phyloP scores from a whole-genome alignment of 495 filamentous ascomycete genomes.

The Podospora anserina region DNA sequence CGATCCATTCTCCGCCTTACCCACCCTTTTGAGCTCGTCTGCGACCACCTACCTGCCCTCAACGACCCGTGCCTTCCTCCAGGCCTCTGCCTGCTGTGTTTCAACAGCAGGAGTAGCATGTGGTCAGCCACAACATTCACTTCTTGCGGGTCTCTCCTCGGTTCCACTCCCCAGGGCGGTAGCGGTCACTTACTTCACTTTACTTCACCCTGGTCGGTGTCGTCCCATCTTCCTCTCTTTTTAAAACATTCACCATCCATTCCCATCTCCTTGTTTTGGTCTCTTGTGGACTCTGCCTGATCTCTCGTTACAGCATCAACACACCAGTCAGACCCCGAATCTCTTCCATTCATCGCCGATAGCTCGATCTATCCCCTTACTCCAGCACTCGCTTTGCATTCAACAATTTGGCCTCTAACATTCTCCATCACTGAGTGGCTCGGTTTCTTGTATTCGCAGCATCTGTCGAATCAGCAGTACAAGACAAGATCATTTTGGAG shows the following conservation, averaged over 20 bases:
- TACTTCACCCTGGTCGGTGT: not conserved
- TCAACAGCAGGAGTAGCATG: not conserved
- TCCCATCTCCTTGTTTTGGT: conserved; percentile 21
- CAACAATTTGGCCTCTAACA: conserved; percentile 49
- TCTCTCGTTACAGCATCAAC: conserved; percentile 53
- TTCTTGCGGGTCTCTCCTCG: not conserved
- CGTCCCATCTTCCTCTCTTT: not conserved
- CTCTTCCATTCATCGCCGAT: conserved; percentile 52
- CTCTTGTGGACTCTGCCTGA: conserved; percentile 42
- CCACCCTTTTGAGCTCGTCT: too few relatives aligned
- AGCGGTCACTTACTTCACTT: not conserved
- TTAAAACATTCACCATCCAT: not conserved
- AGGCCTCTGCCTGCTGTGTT: not conserved
- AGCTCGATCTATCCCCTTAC: conserved; percentile 50
- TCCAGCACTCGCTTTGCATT: conserved; percentile 49
- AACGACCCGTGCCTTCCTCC: not conserved
- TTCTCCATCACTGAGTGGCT: conserved; percentile 26
- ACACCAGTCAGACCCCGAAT: conserved; percentile 38
- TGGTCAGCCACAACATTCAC: not conserved
- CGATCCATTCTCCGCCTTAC: not conserved
- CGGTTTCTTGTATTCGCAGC: conserved; percentile 28
- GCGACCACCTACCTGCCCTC: not conserved
- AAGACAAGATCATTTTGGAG: conserved; percentile 27
- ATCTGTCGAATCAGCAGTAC: conserved; percentile 16
- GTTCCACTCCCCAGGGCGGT: not conserved